A percentile compares a stretch with the other conserved stretches of the same genome.
phyloP scores from a whole-genome alignment of 371 early-diverging fungal genomes.

The Entomophthora muscae region DNA sequence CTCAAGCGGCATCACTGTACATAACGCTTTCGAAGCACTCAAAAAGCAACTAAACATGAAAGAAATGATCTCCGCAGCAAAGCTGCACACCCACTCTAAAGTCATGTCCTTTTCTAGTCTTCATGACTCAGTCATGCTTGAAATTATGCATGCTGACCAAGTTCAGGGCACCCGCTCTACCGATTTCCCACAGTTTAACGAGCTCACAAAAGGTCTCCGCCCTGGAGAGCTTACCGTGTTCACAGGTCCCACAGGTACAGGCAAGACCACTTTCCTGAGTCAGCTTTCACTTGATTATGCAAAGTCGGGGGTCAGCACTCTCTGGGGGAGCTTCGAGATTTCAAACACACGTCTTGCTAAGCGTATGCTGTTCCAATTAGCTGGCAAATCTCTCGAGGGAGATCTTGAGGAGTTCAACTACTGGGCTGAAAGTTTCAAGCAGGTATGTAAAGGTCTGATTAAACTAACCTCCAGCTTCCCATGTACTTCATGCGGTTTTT shows the following conservation, averaged over 20 bases:
- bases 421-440: constrained; percentile 40
- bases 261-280: constrained; percentile 62
- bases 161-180: constrained; percentile 37
- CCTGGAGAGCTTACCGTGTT: constrained; percentile 55
- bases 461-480: constrained; percentile 26
- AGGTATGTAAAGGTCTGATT: constrained; percentile 17
- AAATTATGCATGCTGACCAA: constrained; percentile 43
- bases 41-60: constrained; percentile 15
- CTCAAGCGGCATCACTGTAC: constrained; percentile 20
- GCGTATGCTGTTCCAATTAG: constrained; percentile 53
- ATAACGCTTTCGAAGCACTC: constrained; percentile 23
- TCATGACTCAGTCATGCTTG: constrained; percentile 41
- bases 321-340: constrained; percentile 74
- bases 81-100: constrained; percentile 36
- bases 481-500: constrained; percentile 59
- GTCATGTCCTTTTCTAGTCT: constrained; percentile 38
- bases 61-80: constrained; percentile 19
- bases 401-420: constrained; percentile 26
- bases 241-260: constrained; percentile 56
- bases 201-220: constrained; percentile 50
- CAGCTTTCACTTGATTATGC: constrained; percentile 55
- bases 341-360: constrained; percentile 45
- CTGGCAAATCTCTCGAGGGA: constrained; percentile 28
- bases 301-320: constrained; percentile 46
- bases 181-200: constrained; percentile 36